Evolutionary conservation across 2,329 filamentous ascomycete genomes (phyloP), one percentile per base, ranked within the genome.

Genomic region (Colletotrichum liriopes): DNA sequence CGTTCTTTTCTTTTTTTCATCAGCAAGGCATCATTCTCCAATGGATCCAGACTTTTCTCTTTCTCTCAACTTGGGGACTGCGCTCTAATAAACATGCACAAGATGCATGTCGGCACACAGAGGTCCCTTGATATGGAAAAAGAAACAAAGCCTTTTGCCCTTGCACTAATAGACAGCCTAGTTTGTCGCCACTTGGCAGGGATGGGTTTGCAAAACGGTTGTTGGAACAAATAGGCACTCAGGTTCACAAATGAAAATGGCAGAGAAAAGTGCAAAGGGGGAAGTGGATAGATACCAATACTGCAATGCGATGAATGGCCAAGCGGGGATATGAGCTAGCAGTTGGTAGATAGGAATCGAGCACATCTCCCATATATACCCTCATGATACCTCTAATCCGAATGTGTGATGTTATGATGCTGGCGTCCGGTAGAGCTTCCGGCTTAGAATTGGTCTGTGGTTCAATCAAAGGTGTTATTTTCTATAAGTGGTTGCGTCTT

Each of bases 81-180:
- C 47, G 49, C 35, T 41, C 14, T 20, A 41, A 63, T 29, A 39
- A 5, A 16, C 35, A n/a, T 32, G n/a, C 37, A 29, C 23, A n/a
- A 37, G 2, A 39, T 20, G 16, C 9, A 11, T 5, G 47, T 16
- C 37, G 11, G 23, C 1, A 32, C 37, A 20, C 45, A 20, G 11
- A 20, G 32, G n/a, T 41, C n/a, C 41, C 45, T 63, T 14, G 5
- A 12, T 23, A 5, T 11, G 9, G 54, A 23, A 8, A 23, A 8
- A 14, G 8, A 14, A 39, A 47, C 14, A 52, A 35, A 43, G 20
- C 23, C 1, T 20, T 23, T 41, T 29, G 18, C 66, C 64, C 49
- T 62, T 29, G 43, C 68, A 49, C 29, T 67, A 67, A 71, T 67
- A 37, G 49, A 62, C 64, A 67, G 32, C 68, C 49, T 61, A 56